Percentiles rank a stretch among this genome's conserved stretches.
Evolutionary conservation across 768 basidiomycete species (phyloP).

Genomic region (Hemileccinum rubropunctum): DNA sequence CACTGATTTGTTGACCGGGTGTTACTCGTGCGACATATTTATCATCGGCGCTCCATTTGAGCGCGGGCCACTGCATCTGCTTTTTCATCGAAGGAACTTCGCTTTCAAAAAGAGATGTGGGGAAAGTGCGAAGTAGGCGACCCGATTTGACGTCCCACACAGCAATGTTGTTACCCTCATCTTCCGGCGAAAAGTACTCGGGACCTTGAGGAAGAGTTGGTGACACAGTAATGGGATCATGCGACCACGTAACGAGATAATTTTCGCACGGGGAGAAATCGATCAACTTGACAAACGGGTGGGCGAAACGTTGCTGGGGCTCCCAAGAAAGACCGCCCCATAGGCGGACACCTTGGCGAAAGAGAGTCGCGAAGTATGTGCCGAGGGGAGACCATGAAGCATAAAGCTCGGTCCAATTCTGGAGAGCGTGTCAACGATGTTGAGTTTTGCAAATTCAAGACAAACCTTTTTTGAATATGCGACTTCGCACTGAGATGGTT

Average conservation of each 20-base stretch:
- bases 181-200: conserved; percentile 86
- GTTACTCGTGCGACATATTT: conserved; percentile 89
- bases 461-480: conserved; percentile 74
- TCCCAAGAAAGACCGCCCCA: conserved; percentile 95
- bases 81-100: conserved; percentile 63
- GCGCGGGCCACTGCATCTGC: conserved; percentile 89
- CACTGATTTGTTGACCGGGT: conserved; percentile 90
- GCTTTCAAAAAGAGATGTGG: conserved; percentile 56
- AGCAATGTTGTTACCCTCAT: conserved; percentile 95
- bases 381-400: conserved; percentile 96
- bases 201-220: conserved; percentile 79
- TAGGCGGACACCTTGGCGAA: conserved; percentile 91
- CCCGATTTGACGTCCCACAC: conserved; percentile 99
- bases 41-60: conserved; percentile 98
- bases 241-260: conserved; percentile 97
- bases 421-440: conserved; percentile 12
- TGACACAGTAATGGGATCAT: conserved; percentile 85
- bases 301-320: conserved; percentile 86
- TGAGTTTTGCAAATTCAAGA: neutral
- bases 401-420: conserved; percentile 98
- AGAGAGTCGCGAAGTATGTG: conserved; percentile 91
- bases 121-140: conserved; percentile 88
- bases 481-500: conserved; percentile 80
- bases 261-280: conserved; percentile 98
- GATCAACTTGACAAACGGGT: conserved; percentile 91